A percentile compares a stretch with the other conserved stretches of the same genome.
These are phyloP conservation scores for Dendrobium officinale DNA, from an alignment of 106 monocot species.

Conservation along the genomic window DNA sequence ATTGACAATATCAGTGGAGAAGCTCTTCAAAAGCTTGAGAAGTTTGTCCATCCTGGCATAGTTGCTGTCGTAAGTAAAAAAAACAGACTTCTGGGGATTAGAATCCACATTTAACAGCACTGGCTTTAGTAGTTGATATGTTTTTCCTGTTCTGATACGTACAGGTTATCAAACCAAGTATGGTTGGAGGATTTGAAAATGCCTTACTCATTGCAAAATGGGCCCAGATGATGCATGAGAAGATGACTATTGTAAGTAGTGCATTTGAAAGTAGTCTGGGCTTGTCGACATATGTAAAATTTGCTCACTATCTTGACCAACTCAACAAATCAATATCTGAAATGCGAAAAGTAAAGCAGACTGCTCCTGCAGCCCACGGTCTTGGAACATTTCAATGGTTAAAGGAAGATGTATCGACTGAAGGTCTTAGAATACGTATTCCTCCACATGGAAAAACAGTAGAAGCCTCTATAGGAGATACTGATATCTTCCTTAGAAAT, in stretches of 20 bases:
- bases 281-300: slow-evolving; percentile 61
- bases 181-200: slow-evolving; percentile 86
- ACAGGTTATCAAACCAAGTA: slow-evolving; percentile 89
- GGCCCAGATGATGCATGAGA: slow-evolving; percentile 64
- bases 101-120: not conserved
- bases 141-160: slow-evolving; percentile 11
- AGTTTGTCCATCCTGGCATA: slow-evolving; percentile 69
- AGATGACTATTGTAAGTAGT: slow-evolving; percentile 78
- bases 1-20: slow-evolving; percentile 56
- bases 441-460: slow-evolving; percentile 29
- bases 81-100: slow-evolving; percentile 6
- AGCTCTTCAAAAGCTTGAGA: slow-evolving; percentile 31
- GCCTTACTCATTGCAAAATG: slow-evolving; percentile 69
- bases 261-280: slow-evolving; percentile 88
- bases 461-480: slow-evolving; percentile 56
- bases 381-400: slow-evolving; percentile 94
- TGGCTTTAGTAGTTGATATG: slow-evolving; percentile 1
- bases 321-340: slow-evolving; percentile 30
- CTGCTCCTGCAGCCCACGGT: slow-evolving; percentile 51
- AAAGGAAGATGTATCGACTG: slow-evolving; percentile 61
- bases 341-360: slow-evolving; percentile 24
- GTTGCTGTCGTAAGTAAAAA: slow-evolving; percentile 71
- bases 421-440: slow-evolving; percentile 37
- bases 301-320: slow-evolving; percentile 52
- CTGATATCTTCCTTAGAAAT: slow-evolving; percentile 31